Base-by-base conservation (phyloP, 768 basidiomycete genomes). In the Crassisporium funariophilum region DNA sequence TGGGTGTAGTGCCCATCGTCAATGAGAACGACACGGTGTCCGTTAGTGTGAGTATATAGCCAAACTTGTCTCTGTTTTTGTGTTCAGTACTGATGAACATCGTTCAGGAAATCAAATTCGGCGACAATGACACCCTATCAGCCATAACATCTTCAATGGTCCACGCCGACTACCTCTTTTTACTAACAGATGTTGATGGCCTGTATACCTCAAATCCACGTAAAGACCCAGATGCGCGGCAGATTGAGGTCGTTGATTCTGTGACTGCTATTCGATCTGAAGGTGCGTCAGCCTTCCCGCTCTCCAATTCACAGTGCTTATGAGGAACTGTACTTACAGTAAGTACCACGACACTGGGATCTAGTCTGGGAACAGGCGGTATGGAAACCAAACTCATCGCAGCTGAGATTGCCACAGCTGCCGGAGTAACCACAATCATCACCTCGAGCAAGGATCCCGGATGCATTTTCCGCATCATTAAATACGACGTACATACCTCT, bases 331-430 rank as follows among this genome's bases (percentile, higher is more conserved):
- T 16, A 24, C 29, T 31, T 37, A 19, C 58, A 95, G 97, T 99
- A 6, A 95, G 91, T 65, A 97, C 92, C 0, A 82, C 83, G 2
- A 97, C 97, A 0, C 76, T 95, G 1, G 97, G 97, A 0, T 95
- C 92, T 1, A 91, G 81, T 54, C 78, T 99, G 9, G 97, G 97
- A 0, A 98, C 97, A 1, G 97, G 97, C 0, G 97, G 97, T 3
- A 98, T 98, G 97, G 94, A 97, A 67, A 99, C 97, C 2, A 99
- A 98, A 62, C 81, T 98, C 56, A 97, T 98, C 54, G 97, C 97
- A 1, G 95, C 97, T 0, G 97, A 99, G 60, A 92, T 99, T 22
- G 94, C 95, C 4, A 95, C 91, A 0, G 94, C 86, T 0, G 95
- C 95, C 0, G 97, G 97, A 5, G 93, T 95, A 23, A 84, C 90